These are phyloP conservation scores for Modicella reniformis DNA, from an alignment of 371 early-diverging fungal genomes.

Conservation along the genomic window DNA sequence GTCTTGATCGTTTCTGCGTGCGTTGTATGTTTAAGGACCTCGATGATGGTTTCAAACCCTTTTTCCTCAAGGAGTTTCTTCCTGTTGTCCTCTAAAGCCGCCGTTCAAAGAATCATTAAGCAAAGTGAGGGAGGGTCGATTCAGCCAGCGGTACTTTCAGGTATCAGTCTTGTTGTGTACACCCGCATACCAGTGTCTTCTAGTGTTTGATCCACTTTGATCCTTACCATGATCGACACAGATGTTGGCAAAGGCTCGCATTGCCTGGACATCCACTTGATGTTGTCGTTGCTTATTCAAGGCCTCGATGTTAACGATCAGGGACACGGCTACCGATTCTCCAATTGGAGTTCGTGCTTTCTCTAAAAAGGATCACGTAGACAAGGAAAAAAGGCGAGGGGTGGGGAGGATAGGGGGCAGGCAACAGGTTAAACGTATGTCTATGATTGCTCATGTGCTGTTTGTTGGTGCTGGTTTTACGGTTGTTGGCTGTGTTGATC, in stretches of 20 bases:
- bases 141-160: no score
- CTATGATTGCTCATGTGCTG: no score
- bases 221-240: slow-evolving; percentile 81
- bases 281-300: slow-evolving; percentile 43
- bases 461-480: no score
- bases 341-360: slow-evolving; percentile 61
- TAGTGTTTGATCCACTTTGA: not conserved
- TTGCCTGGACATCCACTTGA: slow-evolving; percentile 65
- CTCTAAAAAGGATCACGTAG: no score
- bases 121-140: not conserved
- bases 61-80: slow-evolving; percentile 66
- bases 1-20: slow-evolving; percentile 61
- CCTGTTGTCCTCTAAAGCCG: slow-evolving; percentile 78
- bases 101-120: no score
- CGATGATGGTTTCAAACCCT: slow-evolving; percentile 58
- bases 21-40: slow-evolving; percentile 54
- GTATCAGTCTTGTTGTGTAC: no score
- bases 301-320: slow-evolving; percentile 51
- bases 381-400: no score
- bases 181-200: no score
- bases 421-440: no score
- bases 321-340: slow-evolving; percentile 55
- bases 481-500: not conserved
- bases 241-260: slow-evolving; percentile 79
- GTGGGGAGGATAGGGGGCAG: no score